Evolutionary conservation across 345 rosid species (phyloP).

Genomic region (Kandelia obovata): DNA sequence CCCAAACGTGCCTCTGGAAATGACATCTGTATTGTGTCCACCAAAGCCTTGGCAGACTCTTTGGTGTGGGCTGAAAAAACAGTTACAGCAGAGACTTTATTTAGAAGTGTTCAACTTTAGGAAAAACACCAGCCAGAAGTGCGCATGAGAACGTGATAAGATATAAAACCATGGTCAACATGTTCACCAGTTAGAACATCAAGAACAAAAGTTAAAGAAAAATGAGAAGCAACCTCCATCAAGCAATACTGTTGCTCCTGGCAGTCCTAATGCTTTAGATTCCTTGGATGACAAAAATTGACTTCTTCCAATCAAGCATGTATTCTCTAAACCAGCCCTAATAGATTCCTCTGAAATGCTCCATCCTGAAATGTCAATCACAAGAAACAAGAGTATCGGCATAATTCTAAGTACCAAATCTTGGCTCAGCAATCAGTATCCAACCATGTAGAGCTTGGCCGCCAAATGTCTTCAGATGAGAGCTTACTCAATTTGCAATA

Average conservation of each 20-base stretch:
- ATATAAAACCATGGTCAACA: not conserved
- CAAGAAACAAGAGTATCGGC: not conserved
- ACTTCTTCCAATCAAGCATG: slow-evolving; percentile 76
- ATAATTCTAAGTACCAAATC: too few relatives aligned
- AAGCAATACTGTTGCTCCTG: slow-evolving; percentile 62
- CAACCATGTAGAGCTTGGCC: not conserved
- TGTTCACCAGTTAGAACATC: not conserved
- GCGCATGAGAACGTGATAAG: not conserved
- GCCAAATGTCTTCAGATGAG: not conserved
- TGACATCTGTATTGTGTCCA: slow-evolving; percentile 47
- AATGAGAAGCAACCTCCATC: slow-evolving; percentile 70
- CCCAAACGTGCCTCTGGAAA: slow-evolving; percentile 54
- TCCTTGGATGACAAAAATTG: slow-evolving; percentile 63
- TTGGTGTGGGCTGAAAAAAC: slow-evolving; percentile 71
- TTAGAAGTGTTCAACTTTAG: not conserved
- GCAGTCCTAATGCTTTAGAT: slow-evolving; percentile 54
- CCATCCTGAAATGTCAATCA: slow-evolving; percentile 50
- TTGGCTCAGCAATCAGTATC: slow-evolving; percentile 4
- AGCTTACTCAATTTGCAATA: not conserved
- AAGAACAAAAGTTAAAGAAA: not conserved
- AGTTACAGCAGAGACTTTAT: not conserved
- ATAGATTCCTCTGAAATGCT: slow-evolving; percentile 61
- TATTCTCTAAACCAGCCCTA: slow-evolving; percentile 63
- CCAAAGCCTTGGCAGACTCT: slow-evolving; percentile 81
- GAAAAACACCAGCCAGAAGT: not conserved